Conservation (phyloP, 1,284 basidiomycete species). For the Melampsora americana region DNA sequence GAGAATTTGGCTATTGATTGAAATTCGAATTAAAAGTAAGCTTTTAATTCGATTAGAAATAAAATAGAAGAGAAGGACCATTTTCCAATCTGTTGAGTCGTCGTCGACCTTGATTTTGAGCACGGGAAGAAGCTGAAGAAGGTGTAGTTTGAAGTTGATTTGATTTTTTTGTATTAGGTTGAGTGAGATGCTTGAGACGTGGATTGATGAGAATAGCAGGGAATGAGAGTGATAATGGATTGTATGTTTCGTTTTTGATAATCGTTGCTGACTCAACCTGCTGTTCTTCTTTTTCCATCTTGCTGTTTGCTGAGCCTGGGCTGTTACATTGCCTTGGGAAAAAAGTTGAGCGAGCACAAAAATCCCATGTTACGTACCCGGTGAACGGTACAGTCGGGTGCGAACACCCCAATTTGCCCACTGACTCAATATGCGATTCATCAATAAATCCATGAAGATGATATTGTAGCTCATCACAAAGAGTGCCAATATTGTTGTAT, state of each 20-base stretch:
- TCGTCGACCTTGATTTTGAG: not conserved
- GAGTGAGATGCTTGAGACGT: slow-evolving; percentile 20
- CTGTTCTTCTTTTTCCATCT: not conserved
- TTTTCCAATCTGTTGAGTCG: slow-evolving; percentile 16
- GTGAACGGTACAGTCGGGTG: too few species aligned
- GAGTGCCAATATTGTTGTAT: too few species aligned
- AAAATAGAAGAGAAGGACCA: not conserved
- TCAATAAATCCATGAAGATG: too few species aligned
- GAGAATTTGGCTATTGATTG: slow-evolving; percentile 5
- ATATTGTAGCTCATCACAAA: not conserved
- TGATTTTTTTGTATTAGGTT: not conserved
- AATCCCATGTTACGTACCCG: too few species aligned
- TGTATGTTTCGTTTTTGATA: not conserved
- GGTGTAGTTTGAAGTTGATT: not conserved
- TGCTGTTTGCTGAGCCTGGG: not conserved
- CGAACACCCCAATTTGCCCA: too few species aligned
- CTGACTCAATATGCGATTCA: too few species aligned
- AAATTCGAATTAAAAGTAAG: not conserved
- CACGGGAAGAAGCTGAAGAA: not conserved
- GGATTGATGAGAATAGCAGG: slow-evolving; percentile 27
- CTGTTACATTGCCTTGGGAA: not conserved
- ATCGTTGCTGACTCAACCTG: not conserved
- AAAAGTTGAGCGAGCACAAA: too few species aligned
- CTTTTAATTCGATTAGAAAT: not conserved
- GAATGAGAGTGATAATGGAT: slow-evolving; percentile 28